phyloP scores from a whole-genome alignment of 2,329 filamentous ascomycete genomes.

The Fusarium fracticaudum region DNA sequence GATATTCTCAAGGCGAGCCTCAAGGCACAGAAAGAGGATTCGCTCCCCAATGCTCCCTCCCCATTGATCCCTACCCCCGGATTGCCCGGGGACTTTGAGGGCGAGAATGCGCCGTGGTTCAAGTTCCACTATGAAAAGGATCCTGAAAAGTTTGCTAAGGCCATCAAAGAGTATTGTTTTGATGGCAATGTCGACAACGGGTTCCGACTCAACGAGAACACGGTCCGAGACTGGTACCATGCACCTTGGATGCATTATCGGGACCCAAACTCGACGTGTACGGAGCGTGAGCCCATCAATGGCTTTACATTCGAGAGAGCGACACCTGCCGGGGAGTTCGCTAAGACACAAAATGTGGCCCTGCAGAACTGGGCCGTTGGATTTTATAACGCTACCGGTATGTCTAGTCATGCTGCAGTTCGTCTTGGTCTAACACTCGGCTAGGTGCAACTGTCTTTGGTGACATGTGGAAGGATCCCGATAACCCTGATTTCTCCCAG shows the following conservation, averaged over 20 bases:
- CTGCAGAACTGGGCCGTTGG: not conserved
- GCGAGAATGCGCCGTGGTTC: not conserved
- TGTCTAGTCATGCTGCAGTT: accelerated
- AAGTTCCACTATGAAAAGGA: not conserved
- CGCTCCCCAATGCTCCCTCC: not conserved
- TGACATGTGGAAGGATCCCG: not conserved
- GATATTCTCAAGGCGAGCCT: not conserved
- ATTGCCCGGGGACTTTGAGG: not conserved
- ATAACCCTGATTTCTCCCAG: not conserved
- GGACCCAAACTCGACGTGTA: not conserved
- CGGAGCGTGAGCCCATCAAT: not conserved
- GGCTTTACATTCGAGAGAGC: not conserved
- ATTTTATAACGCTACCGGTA: not conserved
- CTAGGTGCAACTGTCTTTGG: not conserved
- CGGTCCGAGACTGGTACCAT: not conserved
- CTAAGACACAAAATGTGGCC: not conserved
- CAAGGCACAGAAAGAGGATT: not conserved
- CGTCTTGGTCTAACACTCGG: not conserved
- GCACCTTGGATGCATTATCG: constrained; percentile 4
- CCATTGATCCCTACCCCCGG: not conserved
- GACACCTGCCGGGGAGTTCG: not conserved
- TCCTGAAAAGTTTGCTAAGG: not conserved
- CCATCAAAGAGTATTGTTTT: not conserved
- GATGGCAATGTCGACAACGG: not conserved
- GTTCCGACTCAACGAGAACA: not conserved